phyloP scores from a whole-genome alignment of 768 basidiomycete species.

The Gloeostereum incarnatum region DNA sequence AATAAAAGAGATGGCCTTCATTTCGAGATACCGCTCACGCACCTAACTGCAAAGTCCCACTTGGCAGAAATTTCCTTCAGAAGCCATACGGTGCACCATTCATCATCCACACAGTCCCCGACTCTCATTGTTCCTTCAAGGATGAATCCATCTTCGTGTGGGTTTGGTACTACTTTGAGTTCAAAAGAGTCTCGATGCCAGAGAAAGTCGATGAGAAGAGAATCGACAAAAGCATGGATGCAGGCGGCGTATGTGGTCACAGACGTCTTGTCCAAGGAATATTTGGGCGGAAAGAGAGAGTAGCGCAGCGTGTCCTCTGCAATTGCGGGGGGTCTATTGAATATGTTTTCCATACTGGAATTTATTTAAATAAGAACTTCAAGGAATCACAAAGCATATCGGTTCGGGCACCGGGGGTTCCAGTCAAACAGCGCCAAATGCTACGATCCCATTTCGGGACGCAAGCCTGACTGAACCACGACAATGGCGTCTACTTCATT shows the following conservation, averaged over 20 bases:
- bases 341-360: too few relatives aligned
- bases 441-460: conserved; percentile 1
- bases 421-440: too few relatives aligned
- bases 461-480: background rate
- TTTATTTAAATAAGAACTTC: too few relatives aligned
- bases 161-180: conserved; percentile 50
- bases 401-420: too few relatives aligned
- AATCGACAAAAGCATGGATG: conserved; percentile 47
- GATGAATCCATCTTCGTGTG: conserved; percentile 39
- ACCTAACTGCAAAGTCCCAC: conserved; percentile 83
- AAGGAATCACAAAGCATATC: too few relatives aligned
- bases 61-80: conserved; percentile 64
- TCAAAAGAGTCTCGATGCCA: conserved; percentile 86
- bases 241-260: conserved; percentile 60
- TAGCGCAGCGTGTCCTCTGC: conserved; percentile 84
- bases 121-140: conserved; percentile 84
- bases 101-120: conserved; percentile 96
- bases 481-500: conserved; percentile 14
- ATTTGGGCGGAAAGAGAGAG: conserved; percentile 51
- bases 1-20: background rate
- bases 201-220: conserved; percentile 48
- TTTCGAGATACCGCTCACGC: conserved; percentile 11
- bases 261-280: conserved; percentile 44
- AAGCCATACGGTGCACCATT: conserved; percentile 94
- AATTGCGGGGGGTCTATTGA: conserved; percentile 68